Evolutionary conservation across 2,329 filamentous ascomycete species (phyloP).

Genomic region (Scedosporium minutisporum): DNA sequence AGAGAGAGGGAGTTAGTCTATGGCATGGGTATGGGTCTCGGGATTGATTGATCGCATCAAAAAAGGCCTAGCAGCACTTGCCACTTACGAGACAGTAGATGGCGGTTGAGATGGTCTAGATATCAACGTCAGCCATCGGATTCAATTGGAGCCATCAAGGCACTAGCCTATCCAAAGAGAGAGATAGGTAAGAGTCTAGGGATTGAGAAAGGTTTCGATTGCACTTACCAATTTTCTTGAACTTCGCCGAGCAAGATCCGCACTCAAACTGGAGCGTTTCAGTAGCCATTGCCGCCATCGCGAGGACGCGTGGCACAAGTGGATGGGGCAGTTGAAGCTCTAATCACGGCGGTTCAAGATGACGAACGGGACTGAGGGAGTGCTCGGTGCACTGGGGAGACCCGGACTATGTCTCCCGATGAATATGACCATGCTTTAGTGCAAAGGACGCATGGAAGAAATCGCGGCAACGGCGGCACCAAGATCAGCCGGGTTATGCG

Average conservation of each 20-base stretch:
- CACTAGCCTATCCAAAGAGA: neutral
- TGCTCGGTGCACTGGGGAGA: no score
- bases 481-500: no score
- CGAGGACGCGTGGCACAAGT: neutral
- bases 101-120: neutral
- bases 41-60: neutral
- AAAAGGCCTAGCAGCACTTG: neutral
- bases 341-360: no score
- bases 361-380: no score
- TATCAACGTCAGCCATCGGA: neutral
- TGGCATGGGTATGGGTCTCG: neutral
- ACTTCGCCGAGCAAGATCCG: neutral
- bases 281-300: neutral
- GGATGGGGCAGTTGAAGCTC: no score
- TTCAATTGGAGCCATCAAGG: no score
- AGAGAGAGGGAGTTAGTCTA: neutral
- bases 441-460: no score
- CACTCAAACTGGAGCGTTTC: neutral
- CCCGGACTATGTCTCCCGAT: no score
- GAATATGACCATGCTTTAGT: no score
- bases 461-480: no score
- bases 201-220: neutral
- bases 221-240: neutral
- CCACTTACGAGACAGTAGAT: neutral
- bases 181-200: neutral